These are phyloP conservation scores for Chrysoporthe deuterocubensis DNA, from an alignment of 2,329 filamentous ascomycete genomes.

Conservation along the genomic window DNA sequence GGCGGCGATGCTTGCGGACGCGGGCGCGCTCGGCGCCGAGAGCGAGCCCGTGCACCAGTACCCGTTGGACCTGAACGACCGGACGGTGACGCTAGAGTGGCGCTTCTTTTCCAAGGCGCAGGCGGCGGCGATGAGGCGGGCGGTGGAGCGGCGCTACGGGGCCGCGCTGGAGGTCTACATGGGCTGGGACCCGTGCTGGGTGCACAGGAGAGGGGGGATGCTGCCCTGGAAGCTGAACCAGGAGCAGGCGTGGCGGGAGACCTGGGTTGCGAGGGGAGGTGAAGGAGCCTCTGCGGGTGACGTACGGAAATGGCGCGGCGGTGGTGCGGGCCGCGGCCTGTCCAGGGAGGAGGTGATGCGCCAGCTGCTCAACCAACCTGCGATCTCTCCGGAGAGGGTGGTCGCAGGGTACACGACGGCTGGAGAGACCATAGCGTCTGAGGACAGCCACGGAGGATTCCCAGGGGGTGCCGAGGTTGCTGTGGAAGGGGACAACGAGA, in stretches of 20 bases:
- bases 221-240: constrained; percentile 4
- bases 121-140: constrained; percentile 1
- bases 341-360: neutral
- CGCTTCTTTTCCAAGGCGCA: constrained; percentile 5
- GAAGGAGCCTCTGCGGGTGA: neutral
- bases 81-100: constrained; percentile 7
- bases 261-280: neutral
- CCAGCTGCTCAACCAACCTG: neutral
- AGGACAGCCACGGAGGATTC: no score
- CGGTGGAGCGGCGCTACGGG: neutral
- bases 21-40: neutral
- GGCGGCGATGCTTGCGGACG: neutral
- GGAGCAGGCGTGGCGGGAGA: neutral
- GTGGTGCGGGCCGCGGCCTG: neutral
- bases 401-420: neutral
- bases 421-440: neutral
- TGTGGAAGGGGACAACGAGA: neutral
- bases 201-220: neutral
- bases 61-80: neutral
- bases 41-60: constrained; percentile 8
- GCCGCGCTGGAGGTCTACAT: neutral
- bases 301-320: neutral
- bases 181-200: constrained; percentile 17
- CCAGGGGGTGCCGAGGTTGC: no score
- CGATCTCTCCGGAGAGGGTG: neutral